Evolutionary conservation across 805 yeast species (phyloP).

Genomic region (Yamadazyma philogaea): DNA sequence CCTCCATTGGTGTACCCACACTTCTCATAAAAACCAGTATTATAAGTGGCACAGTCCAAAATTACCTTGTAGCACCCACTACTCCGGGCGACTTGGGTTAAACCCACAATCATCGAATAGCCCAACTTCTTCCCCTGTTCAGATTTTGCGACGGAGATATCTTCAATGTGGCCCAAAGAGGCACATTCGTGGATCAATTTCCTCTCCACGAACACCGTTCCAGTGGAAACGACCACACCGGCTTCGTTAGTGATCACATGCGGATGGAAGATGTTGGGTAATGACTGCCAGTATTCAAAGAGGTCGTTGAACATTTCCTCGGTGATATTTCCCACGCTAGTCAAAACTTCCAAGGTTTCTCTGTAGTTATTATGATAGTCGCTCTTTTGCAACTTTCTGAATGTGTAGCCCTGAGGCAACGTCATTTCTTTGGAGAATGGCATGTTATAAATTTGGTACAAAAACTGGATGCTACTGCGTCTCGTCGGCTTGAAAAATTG

Average conservation of each 20-base stretch:
- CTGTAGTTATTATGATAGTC: conserved; percentile 67
- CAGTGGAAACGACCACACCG: conserved; percentile 72
- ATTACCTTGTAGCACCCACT: conserved; percentile 84
- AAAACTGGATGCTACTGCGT: neutral
- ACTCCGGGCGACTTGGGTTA: conserved; percentile 56
- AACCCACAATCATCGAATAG: conserved; percentile 54
- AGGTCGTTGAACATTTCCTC: conserved; percentile 47
- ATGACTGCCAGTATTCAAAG: conserved; percentile 56
- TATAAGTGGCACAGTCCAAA: conserved; percentile 81
- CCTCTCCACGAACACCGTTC: conserved; percentile 73
- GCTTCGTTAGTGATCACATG: conserved; percentile 58
- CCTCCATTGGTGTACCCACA: conserved; percentile 75
- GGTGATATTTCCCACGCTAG: conserved; percentile 77
- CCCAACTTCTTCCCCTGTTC: conserved; percentile 90
- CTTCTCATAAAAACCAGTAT: conserved; percentile 81
- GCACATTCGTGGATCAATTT: conserved; percentile 85
- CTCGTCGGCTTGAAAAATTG: neutral
- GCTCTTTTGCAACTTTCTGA: conserved; percentile 52
- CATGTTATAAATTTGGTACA: conserved; percentile 3
- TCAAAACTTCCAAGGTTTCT: conserved; percentile 62
- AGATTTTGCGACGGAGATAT: conserved; percentile 70
- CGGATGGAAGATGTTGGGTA: conserved; percentile 57
- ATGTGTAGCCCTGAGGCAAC: conserved; percentile 64
- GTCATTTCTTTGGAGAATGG: conserved; percentile 11
- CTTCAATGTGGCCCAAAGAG: conserved; percentile 90